Conservation (phyloP, 2,329 filamentous ascomycete species). For the Metarhizium album region DNA sequence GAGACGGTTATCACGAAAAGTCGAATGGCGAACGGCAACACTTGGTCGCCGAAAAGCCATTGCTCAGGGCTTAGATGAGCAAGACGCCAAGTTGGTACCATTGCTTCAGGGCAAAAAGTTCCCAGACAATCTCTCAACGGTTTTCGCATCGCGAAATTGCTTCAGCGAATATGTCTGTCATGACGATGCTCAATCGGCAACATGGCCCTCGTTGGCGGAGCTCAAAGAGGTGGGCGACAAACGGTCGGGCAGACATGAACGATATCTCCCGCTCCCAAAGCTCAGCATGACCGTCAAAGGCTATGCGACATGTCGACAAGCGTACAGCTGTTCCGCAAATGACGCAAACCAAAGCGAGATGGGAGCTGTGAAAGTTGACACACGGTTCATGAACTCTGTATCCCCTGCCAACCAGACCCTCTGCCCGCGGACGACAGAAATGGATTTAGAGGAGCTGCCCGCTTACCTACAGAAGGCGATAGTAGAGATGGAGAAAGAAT, state of each 20-base stretch:
- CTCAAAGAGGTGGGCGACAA: slow-evolving; percentile 26
- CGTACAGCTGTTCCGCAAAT: slow-evolving; percentile 9
- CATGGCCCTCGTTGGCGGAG: slow-evolving; percentile 26
- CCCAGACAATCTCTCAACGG: slow-evolving; percentile 19
- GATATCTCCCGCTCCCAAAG: slow-evolving; percentile 23
- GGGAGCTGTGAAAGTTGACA: slow-evolving; percentile 14
- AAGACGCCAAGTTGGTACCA: slow-evolving; percentile 5
- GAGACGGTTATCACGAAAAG: slow-evolving; percentile 14
- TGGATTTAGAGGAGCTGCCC: slow-evolving; percentile 7
- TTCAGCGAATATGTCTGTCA: slow-evolving; percentile 17
- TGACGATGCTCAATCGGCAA: slow-evolving; percentile 10
- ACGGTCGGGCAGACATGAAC: slow-evolving; percentile 13
- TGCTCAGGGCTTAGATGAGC: background rate
- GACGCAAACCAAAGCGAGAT: slow-evolving; percentile 16
- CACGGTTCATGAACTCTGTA: slow-evolving; percentile 9
- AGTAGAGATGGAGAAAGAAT: slow-evolving; percentile 5
- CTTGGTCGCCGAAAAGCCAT: slow-evolving; percentile 9
- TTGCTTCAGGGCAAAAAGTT: slow-evolving; percentile 19
- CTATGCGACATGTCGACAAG: slow-evolving; percentile 4
- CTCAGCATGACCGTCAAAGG: slow-evolving; percentile 12
- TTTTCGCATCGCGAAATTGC: slow-evolving; percentile 23
- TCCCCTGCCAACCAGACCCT: background rate
- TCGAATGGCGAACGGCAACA: slow-evolving; percentile 14
- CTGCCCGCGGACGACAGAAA: background rate
- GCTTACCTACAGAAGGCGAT: slow-evolving; percentile 4